These are phyloP conservation scores for Pulveroboletus sp. DNA, from an alignment of 768 basidiomycete genomes.

Conservation along the genomic window DNA sequence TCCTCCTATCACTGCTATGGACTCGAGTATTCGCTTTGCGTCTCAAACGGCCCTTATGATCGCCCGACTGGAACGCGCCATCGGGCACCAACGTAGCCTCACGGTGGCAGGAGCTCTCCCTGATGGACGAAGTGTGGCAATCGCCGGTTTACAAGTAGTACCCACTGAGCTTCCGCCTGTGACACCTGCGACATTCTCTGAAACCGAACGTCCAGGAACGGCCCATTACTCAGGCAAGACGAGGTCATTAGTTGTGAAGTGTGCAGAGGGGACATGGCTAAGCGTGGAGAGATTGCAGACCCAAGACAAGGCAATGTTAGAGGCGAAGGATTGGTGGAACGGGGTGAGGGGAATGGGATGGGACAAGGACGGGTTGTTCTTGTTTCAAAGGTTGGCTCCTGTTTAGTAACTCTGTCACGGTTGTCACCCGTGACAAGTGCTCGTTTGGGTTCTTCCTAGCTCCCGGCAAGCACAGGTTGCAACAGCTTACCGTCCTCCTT, in stretches of 20 bases:
- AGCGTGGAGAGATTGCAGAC: conserved; percentile 55
- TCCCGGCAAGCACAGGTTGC: neutral
- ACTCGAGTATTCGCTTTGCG: conserved; percentile 15
- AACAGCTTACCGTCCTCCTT: neutral
- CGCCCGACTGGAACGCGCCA: conserved; percentile 22
- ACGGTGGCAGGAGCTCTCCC: conserved; percentile 21
- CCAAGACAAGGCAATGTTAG: conserved; percentile 51
- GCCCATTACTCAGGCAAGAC: conserved; percentile 39
- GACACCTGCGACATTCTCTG: neutral
- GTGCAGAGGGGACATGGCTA: conserved; percentile 49
- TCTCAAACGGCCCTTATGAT: conserved; percentile 20
- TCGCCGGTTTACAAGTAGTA: conserved; percentile 18
- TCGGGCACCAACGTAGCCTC: conserved; percentile 27
- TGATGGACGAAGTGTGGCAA: conserved; percentile 22
- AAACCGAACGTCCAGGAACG: conserved; percentile 35
- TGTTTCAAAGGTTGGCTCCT: neutral
- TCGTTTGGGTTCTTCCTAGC: conserved; percentile 4
- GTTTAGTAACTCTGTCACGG: conserved; percentile 6
- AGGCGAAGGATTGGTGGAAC: conserved; percentile 76
- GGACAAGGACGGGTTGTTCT: conserved; percentile 14
- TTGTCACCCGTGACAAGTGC: conserved; percentile 18
- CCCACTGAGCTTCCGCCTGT: conserved; percentile 1
- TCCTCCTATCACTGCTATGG: conserved; percentile 27
- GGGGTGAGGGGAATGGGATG: conserved; percentile 42
- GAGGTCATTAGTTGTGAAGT: conserved; percentile 47